These are phyloP conservation scores for Osmanthus fragrans DNA, from an alignment of 257 asterid species.

Conservation along the genomic window DNA sequence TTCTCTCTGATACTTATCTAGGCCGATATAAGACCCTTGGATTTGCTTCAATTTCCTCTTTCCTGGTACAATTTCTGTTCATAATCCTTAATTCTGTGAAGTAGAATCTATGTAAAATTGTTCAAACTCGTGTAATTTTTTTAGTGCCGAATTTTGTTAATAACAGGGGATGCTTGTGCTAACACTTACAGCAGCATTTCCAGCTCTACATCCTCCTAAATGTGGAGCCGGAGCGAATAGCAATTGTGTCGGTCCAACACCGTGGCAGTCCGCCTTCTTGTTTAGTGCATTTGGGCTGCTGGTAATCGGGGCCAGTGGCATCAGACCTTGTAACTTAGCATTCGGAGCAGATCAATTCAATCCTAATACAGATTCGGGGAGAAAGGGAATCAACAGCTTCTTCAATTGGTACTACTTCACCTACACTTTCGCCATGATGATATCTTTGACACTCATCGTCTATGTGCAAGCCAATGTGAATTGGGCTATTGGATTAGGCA, in stretches of 20 bases:
- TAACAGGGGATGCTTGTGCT: conserved; percentile 40
- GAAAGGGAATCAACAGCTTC: conserved; percentile 36
- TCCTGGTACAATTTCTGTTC: conserved; percentile 23
- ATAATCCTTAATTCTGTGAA: neutral
- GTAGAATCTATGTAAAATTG: neutral
- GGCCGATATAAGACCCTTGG: conserved; percentile 38
- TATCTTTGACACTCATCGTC: conserved; percentile 36
- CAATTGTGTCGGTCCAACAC: conserved; percentile 24
- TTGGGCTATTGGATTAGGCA: conserved; percentile 40
- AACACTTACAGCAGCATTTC: conserved; percentile 35
- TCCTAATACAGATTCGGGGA: conserved; percentile 39
- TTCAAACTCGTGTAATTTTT: neutral
- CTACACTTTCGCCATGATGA: conserved; percentile 33
- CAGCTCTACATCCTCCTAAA: conserved; percentile 32
- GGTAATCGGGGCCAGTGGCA: conserved; percentile 37
- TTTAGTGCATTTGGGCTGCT: conserved; percentile 24
- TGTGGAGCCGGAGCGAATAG: conserved; percentile 16
- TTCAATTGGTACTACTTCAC: conserved; percentile 45
- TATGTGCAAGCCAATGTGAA: conserved; percentile 37
- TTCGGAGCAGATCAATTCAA: conserved; percentile 46
- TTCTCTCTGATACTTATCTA: conserved; percentile 32
- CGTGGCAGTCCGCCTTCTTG: conserved; percentile 32
- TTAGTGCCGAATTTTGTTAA: neutral
- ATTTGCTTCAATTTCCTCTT: conserved; percentile 30
- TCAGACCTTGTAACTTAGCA: conserved; percentile 42